Conservation (phyloP, 495 filamentous ascomycete genomes). For the Cryomyces antarcticus region DNA sequence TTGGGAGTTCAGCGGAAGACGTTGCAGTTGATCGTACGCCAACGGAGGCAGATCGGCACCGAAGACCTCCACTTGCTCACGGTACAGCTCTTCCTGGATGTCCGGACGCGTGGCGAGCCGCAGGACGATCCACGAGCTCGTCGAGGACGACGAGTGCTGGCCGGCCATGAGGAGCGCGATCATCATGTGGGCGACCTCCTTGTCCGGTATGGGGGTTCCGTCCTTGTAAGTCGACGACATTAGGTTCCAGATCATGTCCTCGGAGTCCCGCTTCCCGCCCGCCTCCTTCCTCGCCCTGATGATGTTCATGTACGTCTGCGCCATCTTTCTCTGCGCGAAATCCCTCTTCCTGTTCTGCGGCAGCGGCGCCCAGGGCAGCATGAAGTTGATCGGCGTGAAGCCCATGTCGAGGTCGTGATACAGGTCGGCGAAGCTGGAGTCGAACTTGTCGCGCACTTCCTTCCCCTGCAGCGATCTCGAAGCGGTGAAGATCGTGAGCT, state of each 20-base stretch:
- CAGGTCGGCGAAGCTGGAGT: constrained; percentile 39
- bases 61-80: constrained; percentile 31
- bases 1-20: constrained; percentile 33
- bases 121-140: constrained; percentile 38
- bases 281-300: constrained; percentile 30
- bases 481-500: constrained; percentile 46
- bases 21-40: constrained; percentile 31
- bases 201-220: constrained; percentile 36
- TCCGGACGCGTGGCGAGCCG: constrained; percentile 34
- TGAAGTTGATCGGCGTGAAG: constrained; percentile 45
- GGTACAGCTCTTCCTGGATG: constrained; percentile 35
- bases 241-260: constrained; percentile 51
- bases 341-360: constrained; percentile 43
- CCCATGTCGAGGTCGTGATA: constrained; percentile 49
- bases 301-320: constrained; percentile 37
- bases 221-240: constrained; percentile 45
- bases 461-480: constrained; percentile 43
- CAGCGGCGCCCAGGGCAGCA: constrained; percentile 40
- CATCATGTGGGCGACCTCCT: constrained; percentile 48
- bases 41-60: constrained; percentile 30
- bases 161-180: constrained; percentile 47
- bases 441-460: constrained; percentile 40
- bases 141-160: constrained; percentile 41
- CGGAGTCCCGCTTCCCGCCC: constrained; percentile 29
- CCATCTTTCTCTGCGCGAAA: constrained; percentile 33